Conservation (phyloP, 2,329 filamentous ascomycete genomes). For the Colletotrichum orbiculare region DNA sequence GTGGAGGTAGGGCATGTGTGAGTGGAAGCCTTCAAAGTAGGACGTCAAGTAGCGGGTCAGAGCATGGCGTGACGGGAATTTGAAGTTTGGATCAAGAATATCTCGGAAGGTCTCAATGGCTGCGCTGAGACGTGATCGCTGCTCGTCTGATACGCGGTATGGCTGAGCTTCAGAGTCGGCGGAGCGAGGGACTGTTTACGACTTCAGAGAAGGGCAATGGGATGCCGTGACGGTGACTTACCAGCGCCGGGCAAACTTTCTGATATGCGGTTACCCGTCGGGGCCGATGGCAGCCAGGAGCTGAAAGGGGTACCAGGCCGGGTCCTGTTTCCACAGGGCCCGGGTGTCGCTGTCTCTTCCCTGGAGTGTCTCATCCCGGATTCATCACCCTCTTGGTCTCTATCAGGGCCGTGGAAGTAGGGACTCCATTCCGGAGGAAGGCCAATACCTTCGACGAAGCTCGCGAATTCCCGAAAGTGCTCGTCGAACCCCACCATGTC, state of each 20-base stretch:
- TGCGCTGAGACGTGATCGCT: conserved; percentile 42
- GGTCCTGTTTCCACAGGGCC: conserved; percentile 24
- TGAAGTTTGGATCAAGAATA: conserved; percentile 44
- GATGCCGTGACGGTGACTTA: conserved; percentile 26
- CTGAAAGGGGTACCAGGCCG: conserved; percentile 49
- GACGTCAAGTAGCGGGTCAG: conserved; percentile 49
- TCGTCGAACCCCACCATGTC: conserved; percentile 40
- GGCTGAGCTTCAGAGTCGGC: conserved; percentile 38
- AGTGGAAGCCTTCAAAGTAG: conserved; percentile 51
- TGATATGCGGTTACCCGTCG: conserved; percentile 43
- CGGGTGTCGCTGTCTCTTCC: conserved; percentile 32
- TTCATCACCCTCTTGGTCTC: conserved; percentile 40
- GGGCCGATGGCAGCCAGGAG: conserved; percentile 51
- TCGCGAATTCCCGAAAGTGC: conserved; percentile 52
- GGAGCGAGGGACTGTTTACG: conserved; percentile 31
- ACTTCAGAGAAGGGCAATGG: not conserved
- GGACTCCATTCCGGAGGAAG: conserved; percentile 53
- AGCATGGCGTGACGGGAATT: conserved; percentile 49
- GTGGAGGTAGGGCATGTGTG: conserved; percentile 52
- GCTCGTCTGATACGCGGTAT: conserved; percentile 47
- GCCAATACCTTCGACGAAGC: conserved; percentile 51
- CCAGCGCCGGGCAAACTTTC: conserved; percentile 39
- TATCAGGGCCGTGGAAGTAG: conserved; percentile 45
- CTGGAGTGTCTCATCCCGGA: conserved; percentile 30
- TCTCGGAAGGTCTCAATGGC: conserved; percentile 43